Percentiles rank a stretch among this genome's conserved stretches.
phyloP scores from a whole-genome alignment of 2,329 filamentous ascomycete species.

The Nigrospora oryzae region DNA sequence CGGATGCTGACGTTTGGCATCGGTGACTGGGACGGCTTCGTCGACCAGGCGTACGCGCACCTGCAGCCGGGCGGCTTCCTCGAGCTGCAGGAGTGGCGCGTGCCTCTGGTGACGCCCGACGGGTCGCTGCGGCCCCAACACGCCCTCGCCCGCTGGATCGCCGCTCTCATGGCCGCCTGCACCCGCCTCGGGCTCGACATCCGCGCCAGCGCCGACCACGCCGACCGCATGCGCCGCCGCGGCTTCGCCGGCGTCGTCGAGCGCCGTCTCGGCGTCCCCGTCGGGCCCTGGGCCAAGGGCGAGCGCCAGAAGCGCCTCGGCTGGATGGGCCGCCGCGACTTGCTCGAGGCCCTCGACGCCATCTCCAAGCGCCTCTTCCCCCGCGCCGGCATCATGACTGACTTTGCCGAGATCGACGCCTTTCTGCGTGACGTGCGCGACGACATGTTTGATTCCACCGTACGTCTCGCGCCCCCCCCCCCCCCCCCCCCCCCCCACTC shows the following conservation, averaged over 20 bases:
- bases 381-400: conserved; percentile 15
- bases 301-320: conserved; percentile 12
- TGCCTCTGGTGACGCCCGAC: conserved; percentile 9
- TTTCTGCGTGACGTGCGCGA: conserved; percentile 7
- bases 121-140: conserved; percentile 4
- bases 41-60: conserved; percentile 9
- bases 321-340: conserved; percentile 12
- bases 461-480: not conserved
- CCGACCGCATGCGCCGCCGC: conserved; percentile 7
- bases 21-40: conserved; percentile 10
- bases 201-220: conserved; percentile 6
- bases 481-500: too few relatives aligned
- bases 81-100: conserved; percentile 14
- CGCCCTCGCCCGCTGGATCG: conserved; percentile 9
- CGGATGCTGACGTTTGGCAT: conserved; percentile 10
- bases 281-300: conserved; percentile 11
- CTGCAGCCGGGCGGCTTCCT: conserved; percentile 14
- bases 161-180: conserved; percentile 5
- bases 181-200: conserved; percentile 9
- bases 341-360: conserved; percentile 12
- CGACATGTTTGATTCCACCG: conserved; percentile 7
- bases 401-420: conserved; percentile 6
- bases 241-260: conserved; percentile 13
- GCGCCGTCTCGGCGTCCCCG: conserved; percentile 7
- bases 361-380: conserved; percentile 14